These are phyloP conservation scores for Hyphodiscus sp. DNA, from an alignment of 2,329 filamentous ascomycete genomes.

Conservation along the genomic window DNA sequence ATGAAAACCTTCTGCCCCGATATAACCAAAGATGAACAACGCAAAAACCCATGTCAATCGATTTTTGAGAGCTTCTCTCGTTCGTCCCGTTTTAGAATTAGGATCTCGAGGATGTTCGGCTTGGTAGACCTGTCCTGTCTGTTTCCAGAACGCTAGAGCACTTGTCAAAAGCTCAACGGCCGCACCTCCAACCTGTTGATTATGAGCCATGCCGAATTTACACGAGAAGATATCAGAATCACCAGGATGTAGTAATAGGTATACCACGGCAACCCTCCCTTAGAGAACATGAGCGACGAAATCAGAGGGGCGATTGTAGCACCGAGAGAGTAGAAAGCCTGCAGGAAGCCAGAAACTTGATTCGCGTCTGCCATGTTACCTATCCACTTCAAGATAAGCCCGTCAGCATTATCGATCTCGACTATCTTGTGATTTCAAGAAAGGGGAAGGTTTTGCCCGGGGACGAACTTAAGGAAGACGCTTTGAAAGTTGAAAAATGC, in stretches of 20 bases:
- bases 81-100: slow-evolving; percentile 17
- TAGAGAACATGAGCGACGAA: slow-evolving; percentile 65
- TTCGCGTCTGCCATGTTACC: slow-evolving; percentile 63
- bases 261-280: slow-evolving; percentile 57
- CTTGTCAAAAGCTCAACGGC: slow-evolving; percentile 48
- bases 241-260: slow-evolving; percentile 72
- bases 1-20: slow-evolving; percentile 61
- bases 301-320: slow-evolving; percentile 62
- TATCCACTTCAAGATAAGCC: slow-evolving; percentile 32
- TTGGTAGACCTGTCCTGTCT: slow-evolving; percentile 52
- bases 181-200: slow-evolving; percentile 42
- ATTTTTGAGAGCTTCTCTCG: slow-evolving; percentile 33
- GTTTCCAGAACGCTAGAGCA: slow-evolving; percentile 54
- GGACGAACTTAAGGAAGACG: too few species aligned
- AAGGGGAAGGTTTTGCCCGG: too few species aligned
- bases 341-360: slow-evolving; percentile 64
- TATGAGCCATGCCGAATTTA: neutral
- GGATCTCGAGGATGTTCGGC: slow-evolving; percentile 42
- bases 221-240: slow-evolving; percentile 50
- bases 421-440: too few species aligned
- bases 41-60: slow-evolving; percentile 66
- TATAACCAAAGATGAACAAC: slow-evolving; percentile 70
- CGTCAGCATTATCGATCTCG: too few species aligned
- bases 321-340: slow-evolving; percentile 64
- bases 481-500: too few species aligned